A percentile compares a stretch with the other conserved stretches of the same genome.
Evolutionary conservation across 2,329 filamentous ascomycete genomes (phyloP).

Genomic region (Pseudophaeomoniella oleicola): DNA sequence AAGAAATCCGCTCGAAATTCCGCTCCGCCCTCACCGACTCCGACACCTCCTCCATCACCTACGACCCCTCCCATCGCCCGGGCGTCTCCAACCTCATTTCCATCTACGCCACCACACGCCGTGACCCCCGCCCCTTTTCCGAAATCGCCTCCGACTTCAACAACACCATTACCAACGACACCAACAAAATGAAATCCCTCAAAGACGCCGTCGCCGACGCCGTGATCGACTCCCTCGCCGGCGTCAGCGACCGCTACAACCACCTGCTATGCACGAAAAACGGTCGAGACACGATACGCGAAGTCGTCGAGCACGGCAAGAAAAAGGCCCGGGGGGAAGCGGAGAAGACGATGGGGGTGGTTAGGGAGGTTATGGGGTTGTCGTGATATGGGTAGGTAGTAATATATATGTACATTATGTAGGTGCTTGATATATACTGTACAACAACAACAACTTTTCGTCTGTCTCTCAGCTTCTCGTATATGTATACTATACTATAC

Average conservation of each 20-base stretch:
- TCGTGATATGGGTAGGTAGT: too few relatives aligned
- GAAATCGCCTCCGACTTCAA: slow-evolving; percentile 26
- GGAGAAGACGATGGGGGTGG: slow-evolving; percentile 5
- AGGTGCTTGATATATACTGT: too few relatives aligned
- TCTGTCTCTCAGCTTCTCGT: too few relatives aligned
- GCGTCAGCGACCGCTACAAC: slow-evolving; percentile 7
- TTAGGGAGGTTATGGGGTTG: slow-evolving; percentile 2
- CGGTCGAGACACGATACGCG: slow-evolving; percentile 3
- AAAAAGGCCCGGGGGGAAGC: slow-evolving; percentile 6
- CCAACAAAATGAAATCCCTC: slow-evolving; percentile 19
- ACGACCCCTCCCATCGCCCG: slow-evolving; percentile 54
- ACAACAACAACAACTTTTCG: too few relatives aligned
- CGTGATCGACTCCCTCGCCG: slow-evolving; percentile 35
- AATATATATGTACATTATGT: too few relatives aligned
- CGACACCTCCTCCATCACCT: slow-evolving; percentile 46
- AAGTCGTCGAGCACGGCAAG: slow-evolving; percentile 6
- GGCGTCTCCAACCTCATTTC: slow-evolving; percentile 80
- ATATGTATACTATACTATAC: too few relatives aligned
- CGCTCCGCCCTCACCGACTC: slow-evolving; percentile 65
- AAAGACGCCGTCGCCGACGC: slow-evolving; percentile 50
- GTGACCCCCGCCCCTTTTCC: slow-evolving; percentile 10
- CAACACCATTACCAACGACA: slow-evolving; percentile 7
- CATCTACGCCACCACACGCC: slow-evolving; percentile 57
- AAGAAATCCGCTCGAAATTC: slow-evolving; percentile 55
- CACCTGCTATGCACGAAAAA: slow-evolving; percentile 4